These are phyloP conservation scores for Trichoderma reesei DNA, from an alignment of 495 filamentous ascomycete species.

Conservation along the genomic window DNA sequence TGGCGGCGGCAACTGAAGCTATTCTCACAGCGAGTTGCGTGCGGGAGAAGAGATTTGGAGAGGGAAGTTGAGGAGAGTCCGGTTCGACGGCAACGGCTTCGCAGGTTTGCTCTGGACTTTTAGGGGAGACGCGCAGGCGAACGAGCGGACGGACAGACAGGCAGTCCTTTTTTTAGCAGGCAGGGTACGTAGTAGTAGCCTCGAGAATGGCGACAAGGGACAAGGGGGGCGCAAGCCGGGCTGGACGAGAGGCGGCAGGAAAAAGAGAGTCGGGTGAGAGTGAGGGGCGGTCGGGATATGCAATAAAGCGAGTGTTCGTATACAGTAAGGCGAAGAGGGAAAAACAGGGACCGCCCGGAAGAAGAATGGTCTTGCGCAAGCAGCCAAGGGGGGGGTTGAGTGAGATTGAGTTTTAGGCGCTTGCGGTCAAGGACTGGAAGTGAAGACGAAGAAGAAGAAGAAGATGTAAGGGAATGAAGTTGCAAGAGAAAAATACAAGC, in stretches of 20 bases:
- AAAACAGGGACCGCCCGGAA: conserved; percentile 4
- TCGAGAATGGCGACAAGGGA: background rate
- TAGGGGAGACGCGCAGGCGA: conserved; percentile 12
- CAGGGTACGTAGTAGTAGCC: background rate
- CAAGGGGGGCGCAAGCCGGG: background rate
- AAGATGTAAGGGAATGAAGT: no score
- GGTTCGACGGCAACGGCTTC: background rate
- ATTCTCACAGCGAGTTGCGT: background rate
- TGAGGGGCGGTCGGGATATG: conserved; percentile 6
- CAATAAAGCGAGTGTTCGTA: conserved; percentile 9
- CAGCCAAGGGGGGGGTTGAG: background rate
- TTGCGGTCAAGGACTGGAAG: background rate
- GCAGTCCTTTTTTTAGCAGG: conserved; percentile 10
- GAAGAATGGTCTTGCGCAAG: conserved; percentile 5
- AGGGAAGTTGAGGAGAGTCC: background rate
- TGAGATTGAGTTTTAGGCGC: background rate
- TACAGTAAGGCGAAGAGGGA: background rate
- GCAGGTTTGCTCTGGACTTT: background rate
- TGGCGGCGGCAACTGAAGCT: conserved; percentile 12
- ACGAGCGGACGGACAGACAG: conserved; percentile 11
- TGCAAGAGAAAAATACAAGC: background rate
- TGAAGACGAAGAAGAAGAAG: background rate
- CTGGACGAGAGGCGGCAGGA: background rate
- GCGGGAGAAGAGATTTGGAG: background rate
- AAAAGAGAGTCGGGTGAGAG: conserved; percentile 7